Evolutionary conservation across 1,284 basidiomycete species (phyloP).

Genomic region (Cystobasidium pallidum): DNA sequence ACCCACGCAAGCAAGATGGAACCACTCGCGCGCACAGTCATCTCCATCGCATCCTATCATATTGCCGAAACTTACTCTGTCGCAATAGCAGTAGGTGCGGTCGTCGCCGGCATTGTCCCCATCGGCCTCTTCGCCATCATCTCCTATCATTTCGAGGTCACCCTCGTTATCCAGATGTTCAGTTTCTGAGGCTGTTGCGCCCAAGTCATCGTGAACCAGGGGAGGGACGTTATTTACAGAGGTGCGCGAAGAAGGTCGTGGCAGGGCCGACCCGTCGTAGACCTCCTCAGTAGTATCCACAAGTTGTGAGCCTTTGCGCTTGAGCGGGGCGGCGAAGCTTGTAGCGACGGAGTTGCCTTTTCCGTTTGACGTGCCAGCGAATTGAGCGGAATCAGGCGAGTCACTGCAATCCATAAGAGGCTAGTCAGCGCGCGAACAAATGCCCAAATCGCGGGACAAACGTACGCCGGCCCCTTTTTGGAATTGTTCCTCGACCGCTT

Average conservation of each 20-base stretch:
- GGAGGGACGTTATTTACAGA: conserved; percentile 18
- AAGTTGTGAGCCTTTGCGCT: conserved; percentile 28
- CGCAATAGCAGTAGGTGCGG: conserved; percentile 84
- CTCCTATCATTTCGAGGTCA: conserved; percentile 33
- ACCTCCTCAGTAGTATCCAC: conserved; percentile 18
- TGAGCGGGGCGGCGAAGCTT: conserved; percentile 20
- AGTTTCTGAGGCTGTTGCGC: conserved; percentile 15
- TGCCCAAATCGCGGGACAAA: neutral
- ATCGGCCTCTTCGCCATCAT: conserved; percentile 26
- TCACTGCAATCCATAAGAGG: conserved; percentile 7
- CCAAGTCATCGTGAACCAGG: conserved; percentile 7
- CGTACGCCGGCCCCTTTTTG: conserved; percentile 34
- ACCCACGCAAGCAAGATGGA: conserved; percentile 79
- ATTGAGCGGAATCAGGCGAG: conserved; percentile 32
- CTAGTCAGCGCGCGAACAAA: neutral
- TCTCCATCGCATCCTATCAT: conserved; percentile 96
- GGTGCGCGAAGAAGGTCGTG: conserved; percentile 5
- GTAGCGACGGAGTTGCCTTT: conserved; percentile 17
- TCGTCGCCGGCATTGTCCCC: conserved; percentile 63
- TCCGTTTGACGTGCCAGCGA: conserved; percentile 11
- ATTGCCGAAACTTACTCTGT: conserved; percentile 83
- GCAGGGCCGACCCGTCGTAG: neutral
- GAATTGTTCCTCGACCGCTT: conserved; percentile 22
- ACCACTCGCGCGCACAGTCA: conserved; percentile 93
- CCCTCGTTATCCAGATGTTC: conserved; percentile 22